Conservation (phyloP, 2,329 filamentous ascomycete species). For the Cordyceps cateniannulata region DNA sequence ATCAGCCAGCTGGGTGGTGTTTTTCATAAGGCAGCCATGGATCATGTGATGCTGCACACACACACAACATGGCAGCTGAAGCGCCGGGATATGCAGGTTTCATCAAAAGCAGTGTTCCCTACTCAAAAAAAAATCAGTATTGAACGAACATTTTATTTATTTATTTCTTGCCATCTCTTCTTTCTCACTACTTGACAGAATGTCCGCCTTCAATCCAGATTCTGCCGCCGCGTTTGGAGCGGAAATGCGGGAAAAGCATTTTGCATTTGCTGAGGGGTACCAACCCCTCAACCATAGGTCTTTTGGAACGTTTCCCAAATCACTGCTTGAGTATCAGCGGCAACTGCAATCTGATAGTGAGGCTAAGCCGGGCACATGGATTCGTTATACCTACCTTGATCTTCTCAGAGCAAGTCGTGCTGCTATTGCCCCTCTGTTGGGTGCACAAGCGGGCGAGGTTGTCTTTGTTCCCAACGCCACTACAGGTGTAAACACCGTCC, state of each 20-base stretch:
- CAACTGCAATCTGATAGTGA: slow-evolving; percentile 51
- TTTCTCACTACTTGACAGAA: too few relatives aligned
- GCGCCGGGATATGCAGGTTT: too few relatives aligned
- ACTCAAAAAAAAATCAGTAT: too few relatives aligned
- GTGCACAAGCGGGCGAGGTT: slow-evolving; percentile 50
- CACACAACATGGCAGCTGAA: too few relatives aligned
- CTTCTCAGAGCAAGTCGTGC: slow-evolving; percentile 52
- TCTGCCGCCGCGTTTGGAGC: slow-evolving; percentile 17
- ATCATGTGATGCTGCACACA: neutral
- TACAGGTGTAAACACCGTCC: slow-evolving; percentile 58
- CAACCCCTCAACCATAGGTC: slow-evolving; percentile 44
- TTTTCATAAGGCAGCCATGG: neutral
- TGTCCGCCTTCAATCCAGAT: too few relatives aligned
- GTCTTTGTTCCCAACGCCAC: slow-evolving; percentile 69
- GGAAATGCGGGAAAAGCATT: slow-evolving; percentile 25
- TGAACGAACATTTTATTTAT: too few relatives aligned
- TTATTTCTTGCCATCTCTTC: too few relatives aligned
- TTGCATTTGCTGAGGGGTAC: slow-evolving; percentile 26
- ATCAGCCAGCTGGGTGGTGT: too few relatives aligned
- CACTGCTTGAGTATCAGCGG: slow-evolving; percentile 46
- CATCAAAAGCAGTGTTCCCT: too few relatives aligned
- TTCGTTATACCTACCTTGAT: slow-evolving; percentile 51
- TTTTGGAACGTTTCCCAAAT: slow-evolving; percentile 58
- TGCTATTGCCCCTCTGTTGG: slow-evolving; percentile 53
- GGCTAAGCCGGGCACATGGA: slow-evolving; percentile 57